These are phyloP conservation scores for Huiozyma sinensis DNA, from an alignment of 805 yeast species.

Conservation along the genomic window DNA sequence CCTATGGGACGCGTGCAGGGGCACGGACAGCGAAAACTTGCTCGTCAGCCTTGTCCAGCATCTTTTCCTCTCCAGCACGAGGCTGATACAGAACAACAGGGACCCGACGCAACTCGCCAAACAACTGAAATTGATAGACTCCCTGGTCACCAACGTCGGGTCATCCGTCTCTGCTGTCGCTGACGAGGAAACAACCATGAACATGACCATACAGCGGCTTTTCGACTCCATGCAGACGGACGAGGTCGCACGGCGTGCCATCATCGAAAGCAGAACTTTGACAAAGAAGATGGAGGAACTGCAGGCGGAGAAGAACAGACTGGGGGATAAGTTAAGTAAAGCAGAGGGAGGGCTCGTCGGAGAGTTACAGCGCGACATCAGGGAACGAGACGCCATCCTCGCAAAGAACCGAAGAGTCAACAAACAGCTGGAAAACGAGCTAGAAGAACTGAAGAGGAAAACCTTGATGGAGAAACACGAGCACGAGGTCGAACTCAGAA, in stretches of 20 bases:
- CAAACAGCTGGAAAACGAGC: constrained; percentile 49
- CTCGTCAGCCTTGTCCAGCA: constrained; percentile 40
- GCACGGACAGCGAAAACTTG: constrained; percentile 41
- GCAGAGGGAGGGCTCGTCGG: constrained; percentile 80
- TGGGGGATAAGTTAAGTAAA: constrained; percentile 53
- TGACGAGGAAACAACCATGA: constrained; percentile 56
- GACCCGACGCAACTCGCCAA: constrained; percentile 24
- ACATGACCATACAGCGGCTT: constrained; percentile 70
- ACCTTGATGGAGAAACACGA: constrained; percentile 55
- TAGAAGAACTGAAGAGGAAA: constrained; percentile 57
- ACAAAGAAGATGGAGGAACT: constrained; percentile 38
- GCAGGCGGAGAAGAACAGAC: constrained; percentile 47
- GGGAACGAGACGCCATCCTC: constrained; percentile 59
- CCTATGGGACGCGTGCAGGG: constrained; percentile 37
- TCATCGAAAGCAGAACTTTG: constrained; percentile 46
- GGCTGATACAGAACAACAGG: constrained; percentile 13
- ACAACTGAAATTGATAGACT: constrained; percentile 49
- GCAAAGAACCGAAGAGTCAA: constrained; percentile 53
- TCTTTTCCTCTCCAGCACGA: constrained; percentile 23
- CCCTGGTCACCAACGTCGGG: constrained; percentile 57
- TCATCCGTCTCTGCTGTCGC: constrained; percentile 32
- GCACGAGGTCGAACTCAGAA: constrained; percentile 69
- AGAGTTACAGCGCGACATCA: constrained; percentile 51
- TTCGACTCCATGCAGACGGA: constrained; percentile 75
- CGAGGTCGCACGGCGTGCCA: constrained; percentile 75